Evolutionary conservation across 106 monocot genomes (phyloP), one percentile per base, ranked within the genome.

Genomic region (Chionographis japonica): DNA sequence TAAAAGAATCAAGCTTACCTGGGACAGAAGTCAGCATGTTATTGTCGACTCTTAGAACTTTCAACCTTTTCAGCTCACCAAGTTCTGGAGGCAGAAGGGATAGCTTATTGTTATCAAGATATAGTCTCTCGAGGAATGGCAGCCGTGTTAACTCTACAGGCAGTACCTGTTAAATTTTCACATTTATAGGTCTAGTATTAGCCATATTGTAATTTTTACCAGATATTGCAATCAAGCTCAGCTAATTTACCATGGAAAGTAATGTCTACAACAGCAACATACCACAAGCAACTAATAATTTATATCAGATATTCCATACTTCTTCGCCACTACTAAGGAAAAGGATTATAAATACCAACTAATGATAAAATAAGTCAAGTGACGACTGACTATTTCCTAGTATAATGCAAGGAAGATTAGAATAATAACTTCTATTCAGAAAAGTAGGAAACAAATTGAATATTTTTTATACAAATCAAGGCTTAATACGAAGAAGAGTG

Each of bases 21-120:
- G 98, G 98, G 41, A 98, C 87, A 65, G 93, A 93, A 69, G 81
- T 72, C 50, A 98, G 81, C 68, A 88, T 63, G 72, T 98, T 98
- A 71, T 85, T 85, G 68, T 98, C 93, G 58, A 83, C 90, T 54
- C 83, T 83, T 57, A 98, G 81, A 46, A 90, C 93, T 76, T 90
- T 98, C 68, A 98, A 73, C 41, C 62, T 75, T 75, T 77, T 90
- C 67, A 88, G 77, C 55, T 93, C 79, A 73, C 98, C 93, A 76
- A 98, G 77, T 79, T 98, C 98, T 54, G 90, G 79, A 68, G 93
- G 93, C 62, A 98, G 80, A 52, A 87, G 68, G 49, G 85, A 67
- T 42, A 98, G 69, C 69, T 71, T 93, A 58, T 98, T 98, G 65
- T 87, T 87, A 72, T 93, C 76, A 72, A 98, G 97, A 78, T 85